A percentile compares a stretch with the other conserved stretches of the same genome.
These are phyloP conservation scores for Heliosperma pusillum DNA, from an alignment of 148 eudicot species.

Conservation along the genomic window DNA sequence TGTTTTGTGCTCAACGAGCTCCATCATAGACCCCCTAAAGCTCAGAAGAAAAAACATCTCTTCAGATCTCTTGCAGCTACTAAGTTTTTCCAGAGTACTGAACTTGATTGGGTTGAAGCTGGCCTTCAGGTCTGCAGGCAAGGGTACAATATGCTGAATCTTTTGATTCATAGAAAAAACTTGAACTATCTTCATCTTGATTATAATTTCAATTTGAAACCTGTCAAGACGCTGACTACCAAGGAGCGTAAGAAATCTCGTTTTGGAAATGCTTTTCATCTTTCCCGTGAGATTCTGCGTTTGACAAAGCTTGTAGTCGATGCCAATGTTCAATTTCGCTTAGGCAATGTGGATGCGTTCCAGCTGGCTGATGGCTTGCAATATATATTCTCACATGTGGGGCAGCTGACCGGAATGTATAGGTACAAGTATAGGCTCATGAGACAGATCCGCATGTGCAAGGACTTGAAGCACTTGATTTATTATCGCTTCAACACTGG, in stretches of 20 bases:
- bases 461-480: conserved; percentile 93
- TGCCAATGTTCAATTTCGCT: conserved; percentile 95
- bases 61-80: conserved; percentile 94
- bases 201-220: conserved; percentile 95
- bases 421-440: conserved; percentile 96
- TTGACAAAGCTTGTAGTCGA: conserved; percentile 97
- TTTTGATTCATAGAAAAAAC: conserved; percentile 92
- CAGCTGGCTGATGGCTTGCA: conserved; percentile 99
- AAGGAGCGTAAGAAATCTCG: conserved; percentile 98
- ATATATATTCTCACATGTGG: conserved; percentile 95
- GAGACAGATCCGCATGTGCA: conserved; percentile 98
- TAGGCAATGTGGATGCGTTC: conserved; percentile 99
- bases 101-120: conserved; percentile 99
- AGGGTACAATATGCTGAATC: conserved; percentile 97
- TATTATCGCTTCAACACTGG: conserved; percentile 98
- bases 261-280: conserved; percentile 96
- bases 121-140: conserved; percentile 99
- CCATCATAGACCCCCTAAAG: conserved; percentile 97
- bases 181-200: conserved; percentile 97
- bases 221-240: conserved; percentile 97
- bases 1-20: conserved; percentile 96
- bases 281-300: conserved; percentile 96
- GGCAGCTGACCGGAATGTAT: conserved; percentile 97
- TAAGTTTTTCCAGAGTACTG: conserved; percentile 93
- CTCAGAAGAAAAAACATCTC: conserved; percentile 95